phyloP scores from a whole-genome alignment of 202 grass and related monocot genomes.

The Brachypodium distachyon region DNA sequence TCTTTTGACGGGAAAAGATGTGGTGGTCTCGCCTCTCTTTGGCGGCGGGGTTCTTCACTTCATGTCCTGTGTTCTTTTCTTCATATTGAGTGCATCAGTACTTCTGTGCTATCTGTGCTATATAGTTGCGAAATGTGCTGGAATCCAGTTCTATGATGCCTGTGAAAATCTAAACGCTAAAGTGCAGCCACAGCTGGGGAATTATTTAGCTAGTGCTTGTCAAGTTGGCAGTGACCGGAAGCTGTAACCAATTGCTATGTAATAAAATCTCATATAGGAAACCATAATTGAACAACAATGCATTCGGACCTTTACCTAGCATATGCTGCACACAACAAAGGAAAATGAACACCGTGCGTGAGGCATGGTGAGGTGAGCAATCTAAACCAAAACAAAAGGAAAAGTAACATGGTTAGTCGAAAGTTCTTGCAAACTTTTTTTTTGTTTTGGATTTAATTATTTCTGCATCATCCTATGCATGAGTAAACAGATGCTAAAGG shows the following conservation, averaged over 20 bases:
- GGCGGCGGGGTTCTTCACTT: not conserved
- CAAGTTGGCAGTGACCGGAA: not conserved
- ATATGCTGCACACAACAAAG: not conserved
- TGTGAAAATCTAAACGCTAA: not conserved
- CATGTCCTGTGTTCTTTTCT: not conserved
- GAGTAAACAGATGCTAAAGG: constrained; percentile 69
- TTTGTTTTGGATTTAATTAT: not conserved
- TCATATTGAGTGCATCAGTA: not conserved
- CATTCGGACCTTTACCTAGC: not conserved
- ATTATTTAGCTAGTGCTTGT: not conserved
- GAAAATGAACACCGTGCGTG: no score
- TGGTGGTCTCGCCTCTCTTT: not conserved
- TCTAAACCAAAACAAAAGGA: no score
- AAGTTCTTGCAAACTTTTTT: not conserved
- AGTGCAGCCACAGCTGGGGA: not conserved
- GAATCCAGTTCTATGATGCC: not conserved
- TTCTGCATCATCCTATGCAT: not conserved
- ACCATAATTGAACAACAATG: not conserved
- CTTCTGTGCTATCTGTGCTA: constrained; percentile 1
- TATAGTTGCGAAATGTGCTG: not conserved
- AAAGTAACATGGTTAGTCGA: not conserved
- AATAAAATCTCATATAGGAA: not conserved
- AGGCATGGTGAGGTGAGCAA: no score
- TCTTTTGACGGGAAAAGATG: no score
- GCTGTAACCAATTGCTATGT: not conserved